Evolutionary conservation across 1,284 basidiomycete species (phyloP).

Genomic region (Puccinia triticina): DNA sequence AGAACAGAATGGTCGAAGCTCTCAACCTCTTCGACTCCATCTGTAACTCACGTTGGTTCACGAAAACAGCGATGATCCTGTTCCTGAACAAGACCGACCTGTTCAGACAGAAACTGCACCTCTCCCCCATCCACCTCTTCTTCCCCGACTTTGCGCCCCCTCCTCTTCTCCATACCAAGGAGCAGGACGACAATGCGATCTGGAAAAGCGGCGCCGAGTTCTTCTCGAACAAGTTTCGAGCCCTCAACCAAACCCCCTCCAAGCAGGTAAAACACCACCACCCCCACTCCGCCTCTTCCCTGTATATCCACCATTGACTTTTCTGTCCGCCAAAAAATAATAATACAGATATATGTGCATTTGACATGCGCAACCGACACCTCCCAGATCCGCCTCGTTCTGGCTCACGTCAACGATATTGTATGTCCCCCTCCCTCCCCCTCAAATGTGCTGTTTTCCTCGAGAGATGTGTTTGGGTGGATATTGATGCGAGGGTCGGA

Average conservation of each 20-base stretch:
- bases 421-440: conserved; percentile 61
- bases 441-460: too few species aligned
- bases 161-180: too few species aligned
- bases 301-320: background rate
- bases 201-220: conserved; percentile 58
- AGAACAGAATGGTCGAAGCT: conserved; percentile 61
- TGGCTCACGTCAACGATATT: conserved; percentile 66
- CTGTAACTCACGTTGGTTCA: conserved; percentile 58
- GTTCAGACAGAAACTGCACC: conserved; percentile 87
- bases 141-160: conserved; percentile 68
- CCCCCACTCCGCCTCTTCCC: background rate
- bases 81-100: conserved; percentile 72
- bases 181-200: background rate
- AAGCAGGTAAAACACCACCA: conserved; percentile 62
- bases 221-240: conserved; percentile 57
- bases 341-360: conserved; percentile 55
- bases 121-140: conserved; percentile 81
- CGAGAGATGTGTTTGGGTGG: too few species aligned
- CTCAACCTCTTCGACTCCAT: conserved; percentile 55
- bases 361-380: conserved; percentile 65
- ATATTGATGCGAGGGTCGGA: too few species aligned
- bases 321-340: background rate
- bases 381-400: conserved; percentile 65
- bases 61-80: conserved; percentile 53
- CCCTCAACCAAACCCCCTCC: conserved; percentile 62